phyloP scores from a whole-genome alignment of 1,284 basidiomycete genomes.

The Cutaneotrichosporon cutaneum region DNA sequence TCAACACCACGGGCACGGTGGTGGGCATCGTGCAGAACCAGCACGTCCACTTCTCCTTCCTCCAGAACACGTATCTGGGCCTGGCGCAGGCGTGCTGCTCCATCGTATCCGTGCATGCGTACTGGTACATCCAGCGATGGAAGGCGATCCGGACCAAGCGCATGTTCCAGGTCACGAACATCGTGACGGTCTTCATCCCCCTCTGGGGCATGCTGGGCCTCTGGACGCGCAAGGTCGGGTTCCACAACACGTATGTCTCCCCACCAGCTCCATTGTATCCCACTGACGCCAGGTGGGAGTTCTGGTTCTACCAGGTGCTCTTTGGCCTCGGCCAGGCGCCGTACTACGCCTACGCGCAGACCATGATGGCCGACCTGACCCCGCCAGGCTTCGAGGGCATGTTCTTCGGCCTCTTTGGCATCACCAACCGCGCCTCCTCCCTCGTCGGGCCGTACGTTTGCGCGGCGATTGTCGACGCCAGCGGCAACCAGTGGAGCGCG shows the following conservation, averaged over 20 bases:
- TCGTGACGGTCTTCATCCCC: slow-evolving; percentile 72
- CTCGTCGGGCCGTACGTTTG: slow-evolving; percentile 80
- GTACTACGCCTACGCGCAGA: slow-evolving; percentile 66
- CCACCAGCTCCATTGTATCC: too few species aligned
- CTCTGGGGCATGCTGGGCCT: slow-evolving; percentile 84
- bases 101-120: slow-evolving; percentile 59
- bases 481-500: slow-evolving; percentile 60
- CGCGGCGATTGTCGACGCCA: slow-evolving; percentile 64
- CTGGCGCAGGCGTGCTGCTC: slow-evolving; percentile 70
- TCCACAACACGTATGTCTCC: slow-evolving; percentile 62
- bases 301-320: slow-evolving; percentile 57
- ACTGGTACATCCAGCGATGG: slow-evolving; percentile 76
- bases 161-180: slow-evolving; percentile 68
- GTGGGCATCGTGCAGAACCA: slow-evolving; percentile 62
- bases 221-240: slow-evolving; percentile 71
- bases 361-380: slow-evolving; percentile 64
- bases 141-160: slow-evolving; percentile 61
- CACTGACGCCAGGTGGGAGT: slow-evolving; percentile 1
- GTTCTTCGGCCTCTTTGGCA: slow-evolving; percentile 79
- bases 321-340: slow-evolving; percentile 79
- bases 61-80: slow-evolving; percentile 73
- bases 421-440: slow-evolving; percentile 75
- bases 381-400: slow-evolving; percentile 80
- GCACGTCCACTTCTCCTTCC: slow-evolving; percentile 69
- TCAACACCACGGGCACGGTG: slow-evolving; percentile 32